Base-by-base conservation (phyloP, 192 early-diverging fungal genomes). In the Linnemannia zychae region DNA sequence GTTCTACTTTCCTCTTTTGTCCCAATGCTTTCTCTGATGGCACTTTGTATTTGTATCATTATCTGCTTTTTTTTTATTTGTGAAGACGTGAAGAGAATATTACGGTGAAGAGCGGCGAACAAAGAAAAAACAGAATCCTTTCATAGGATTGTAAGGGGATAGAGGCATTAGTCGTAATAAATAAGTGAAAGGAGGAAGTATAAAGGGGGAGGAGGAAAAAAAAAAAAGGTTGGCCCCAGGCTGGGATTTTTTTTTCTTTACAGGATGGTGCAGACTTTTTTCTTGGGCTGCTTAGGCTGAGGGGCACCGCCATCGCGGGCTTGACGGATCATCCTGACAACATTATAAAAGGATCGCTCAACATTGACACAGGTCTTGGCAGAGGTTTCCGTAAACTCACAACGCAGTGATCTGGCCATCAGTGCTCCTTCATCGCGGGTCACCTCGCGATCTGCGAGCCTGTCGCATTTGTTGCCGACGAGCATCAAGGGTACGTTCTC, bases 381-480 rank as follows among this genome's bases (percentile, higher is more conserved):
- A 20, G 92, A 94, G 15, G 96, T 94, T 90, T 99, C 97, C 50
- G 97, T 92, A 84, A 97, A 99, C 67, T 95, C 96, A 79, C 94
- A 97, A 20, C 90, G 80, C 60, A 98, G 82, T 67, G 88, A 76
- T 75, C 91, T 89, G 40, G 97, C 95, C 91, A 98, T 91, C 31
- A 91, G 81, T 74, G 90, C 80, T 17, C 97, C 97, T 83, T 98
- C 96, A 80, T 96, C 96, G 80, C 92, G 89, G 44, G 94, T 94
- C 6, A 99, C 96, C 83, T 97, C 96, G 52, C 96, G 91, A 77
- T 97, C 95, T 36, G 92, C 92, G 13, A 92, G 87, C 84, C 92
- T 93, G 88, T 98, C 97, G 89, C 96, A 97, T 87, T 99, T 97
- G 91, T 97, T 98, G 47, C 97, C 97, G 31, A 98, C 96, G 16